Evolutionary conservation across 2,329 filamentous ascomycete species (phyloP), one percentile per base, ranked within the genome.

Genomic region (Ophiostoma montium): DNA sequence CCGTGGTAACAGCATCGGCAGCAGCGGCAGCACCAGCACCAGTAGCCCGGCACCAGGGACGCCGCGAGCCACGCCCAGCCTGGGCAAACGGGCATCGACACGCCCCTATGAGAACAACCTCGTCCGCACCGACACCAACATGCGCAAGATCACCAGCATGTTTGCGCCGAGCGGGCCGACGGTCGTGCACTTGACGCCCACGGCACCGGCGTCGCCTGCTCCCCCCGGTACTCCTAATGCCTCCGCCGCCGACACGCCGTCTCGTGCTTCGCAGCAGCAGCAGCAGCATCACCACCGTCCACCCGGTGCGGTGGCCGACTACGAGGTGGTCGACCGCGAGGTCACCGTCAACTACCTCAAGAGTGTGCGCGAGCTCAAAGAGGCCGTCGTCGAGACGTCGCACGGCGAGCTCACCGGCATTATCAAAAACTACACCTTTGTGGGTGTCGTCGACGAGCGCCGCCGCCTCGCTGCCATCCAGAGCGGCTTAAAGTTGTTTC

Each of bases 101-200:
- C 79, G 76, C 51, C 75, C 80, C 1, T 82, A 88, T 55, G 86
- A 92, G 59, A 94, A 94, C 61, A 94, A 84, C 49, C 76, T 98
- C 12, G 81, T 98, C 3, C 80, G 92, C 18, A 96, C 90, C 11
- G 92, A 98, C 62, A 80, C 86, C 1, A 85, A 82, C 52, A 73
- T 86, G 55, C 84, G 89, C 51, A 98, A 98, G 63, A 98, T 98
- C 54, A 98, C 92, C 0, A 88, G 86, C 53, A 96, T 98, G 90
- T 78, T 98, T 31, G 74, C 79, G n/a, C 74, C 80, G 16, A 66
- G 70, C 46, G 55, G 60, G 19, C 58, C 67, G n/a, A 30, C 39
- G n/a, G 35, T 45, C 0, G 41, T 41, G n/a, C 45, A 47, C 18
- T 18, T 32, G 12, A 35, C 48, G 11, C 55, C 46, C 32, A 42